phyloP scores from a whole-genome alignment of 1,284 basidiomycete genomes.

The Heterobasidion occidentale region DNA sequence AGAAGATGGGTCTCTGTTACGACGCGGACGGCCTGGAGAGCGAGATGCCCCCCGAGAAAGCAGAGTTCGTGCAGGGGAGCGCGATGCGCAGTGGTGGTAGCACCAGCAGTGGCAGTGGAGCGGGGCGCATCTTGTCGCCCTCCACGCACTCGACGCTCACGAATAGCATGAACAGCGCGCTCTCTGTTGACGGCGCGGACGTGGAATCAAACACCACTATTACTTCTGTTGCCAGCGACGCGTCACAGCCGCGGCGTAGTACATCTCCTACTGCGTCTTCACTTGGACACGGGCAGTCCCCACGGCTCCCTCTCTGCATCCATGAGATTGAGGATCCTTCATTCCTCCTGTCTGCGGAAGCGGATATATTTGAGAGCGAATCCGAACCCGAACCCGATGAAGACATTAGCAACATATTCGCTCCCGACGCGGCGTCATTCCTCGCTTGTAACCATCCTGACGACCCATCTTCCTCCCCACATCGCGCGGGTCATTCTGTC shows the following conservation, averaged over 20 bases:
- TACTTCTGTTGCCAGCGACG: slow-evolving; percentile 22
- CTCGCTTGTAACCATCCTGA: slow-evolving; percentile 9
- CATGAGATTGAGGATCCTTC: slow-evolving; percentile 42
- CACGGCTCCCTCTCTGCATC: slow-evolving; percentile 29
- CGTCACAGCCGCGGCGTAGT: slow-evolving; percentile 6
- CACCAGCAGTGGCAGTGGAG: background rate
- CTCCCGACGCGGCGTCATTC: slow-evolving; percentile 3
- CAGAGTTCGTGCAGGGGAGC: background rate
- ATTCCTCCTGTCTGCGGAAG: slow-evolving; percentile 16
- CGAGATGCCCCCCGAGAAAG: background rate
- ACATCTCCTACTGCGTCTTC: slow-evolving; percentile 4
- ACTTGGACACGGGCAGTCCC: background rate
- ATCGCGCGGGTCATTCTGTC: slow-evolving; percentile 22
- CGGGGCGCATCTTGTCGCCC: slow-evolving; percentile 15
- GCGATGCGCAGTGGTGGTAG: background rate
- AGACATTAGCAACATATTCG: background rate
- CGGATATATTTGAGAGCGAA: slow-evolving; percentile 1
- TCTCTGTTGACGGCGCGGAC: slow-evolving; percentile 20
- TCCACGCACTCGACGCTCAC: slow-evolving; percentile 29
- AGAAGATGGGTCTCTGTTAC: slow-evolving; percentile 31
- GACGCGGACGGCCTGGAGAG: background rate
- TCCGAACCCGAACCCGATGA: slow-evolving; percentile 5
- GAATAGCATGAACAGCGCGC: slow-evolving; percentile 23
- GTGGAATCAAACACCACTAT: slow-evolving; percentile 26
- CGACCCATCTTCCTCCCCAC: slow-evolving; percentile 8